Evolutionary conservation across 2,329 filamentous ascomycete species (phyloP), one percentile per base, ranked within the genome.

Genomic region (Gremmenia infestans): DNA sequence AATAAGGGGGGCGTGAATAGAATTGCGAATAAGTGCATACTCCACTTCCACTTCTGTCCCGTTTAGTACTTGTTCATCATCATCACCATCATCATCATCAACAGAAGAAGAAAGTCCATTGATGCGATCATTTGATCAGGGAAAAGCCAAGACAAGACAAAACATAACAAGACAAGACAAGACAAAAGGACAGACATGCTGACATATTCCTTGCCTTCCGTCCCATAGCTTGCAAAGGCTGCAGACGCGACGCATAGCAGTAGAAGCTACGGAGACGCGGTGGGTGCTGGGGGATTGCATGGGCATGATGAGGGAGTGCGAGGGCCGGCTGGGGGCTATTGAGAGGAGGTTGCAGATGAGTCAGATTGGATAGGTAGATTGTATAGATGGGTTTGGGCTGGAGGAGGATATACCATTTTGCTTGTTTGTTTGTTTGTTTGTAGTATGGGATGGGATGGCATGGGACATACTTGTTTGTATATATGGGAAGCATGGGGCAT

Each of bases 221-320:
- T 32, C 8, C 9, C 9, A 32, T 32, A 32, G 28, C 9, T 50
- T 64, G 51, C 48, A 59, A 42, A 58, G 49, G 40, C 50, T 62
- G 17, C 60, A 60, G 52, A 65, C 56, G 7, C 56, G 63, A 46
- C 56, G 63, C 28, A 59, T 65, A 52, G 62, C 59, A 12, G 60
- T 60, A 11, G 60, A 63, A 48, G 54, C 57, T 48, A 62, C 56
- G 3, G 63, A 64, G 39, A 54, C 49, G 11, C 48, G 54, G 17
- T 61, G 61, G 45, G 54, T 64, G 55, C n/a, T 62, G 19, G 43
- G 40, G 19, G 63, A 65, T 61, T 46, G 56, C 23, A 61, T 62
- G 57, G 63, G 58, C 3, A 39, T 63, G 52, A 57, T 65, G 5
- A 56, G 62, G 42, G 54, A 57, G 15, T 52, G 50, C 37, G 63